These are phyloP conservation scores for Stentor coeruleus DNA, from an alignment of 73 alveolate genomes.

Conservation along the genomic window DNA sequence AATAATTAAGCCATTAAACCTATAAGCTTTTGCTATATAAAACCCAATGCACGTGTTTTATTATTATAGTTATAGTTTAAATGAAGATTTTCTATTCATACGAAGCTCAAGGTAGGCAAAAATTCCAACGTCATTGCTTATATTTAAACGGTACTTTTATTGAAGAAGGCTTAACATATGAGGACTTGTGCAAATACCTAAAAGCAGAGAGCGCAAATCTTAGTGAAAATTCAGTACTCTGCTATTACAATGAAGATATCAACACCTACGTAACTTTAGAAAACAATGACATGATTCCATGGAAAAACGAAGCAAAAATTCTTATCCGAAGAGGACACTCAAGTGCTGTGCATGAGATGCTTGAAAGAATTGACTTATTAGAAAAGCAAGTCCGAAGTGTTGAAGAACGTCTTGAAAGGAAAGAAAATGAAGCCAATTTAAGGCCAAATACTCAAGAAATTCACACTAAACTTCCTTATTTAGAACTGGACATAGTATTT, in stretches of 20 bases:
- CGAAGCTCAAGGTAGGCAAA: too few species aligned
- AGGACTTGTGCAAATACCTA: not conserved
- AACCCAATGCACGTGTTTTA: too few species aligned
- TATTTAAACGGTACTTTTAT: too few species aligned
- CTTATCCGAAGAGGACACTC: constrained; percentile 1
- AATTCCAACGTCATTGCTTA: too few species aligned
- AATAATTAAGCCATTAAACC: too few species aligned
- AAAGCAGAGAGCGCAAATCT: not conserved
- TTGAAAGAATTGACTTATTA: not conserved
- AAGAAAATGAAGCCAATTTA: not conserved
- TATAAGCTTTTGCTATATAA: too few species aligned
- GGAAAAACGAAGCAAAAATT: not conserved
- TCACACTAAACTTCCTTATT: not conserved
- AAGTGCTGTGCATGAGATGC: not conserved
- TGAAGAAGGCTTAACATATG: too few species aligned
- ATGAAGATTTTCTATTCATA: too few species aligned
- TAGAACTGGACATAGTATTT: constrained; percentile 9
- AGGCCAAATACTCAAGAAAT: not conserved
- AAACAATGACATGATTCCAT: not conserved
- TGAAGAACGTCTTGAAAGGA: not conserved
- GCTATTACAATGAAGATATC: constrained; percentile 6
- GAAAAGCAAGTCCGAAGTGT: not conserved
- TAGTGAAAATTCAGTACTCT: not conserved
- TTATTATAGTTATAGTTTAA: too few species aligned
- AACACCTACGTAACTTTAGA: not conserved